Percentiles rank a stretch among this genome's conserved stretches.
These are phyloP conservation scores for Rhytidiadelphus loreus DNA, from an alignment of 225 moss, liverwort and hornwort species.

Conservation along the genomic window DNA sequence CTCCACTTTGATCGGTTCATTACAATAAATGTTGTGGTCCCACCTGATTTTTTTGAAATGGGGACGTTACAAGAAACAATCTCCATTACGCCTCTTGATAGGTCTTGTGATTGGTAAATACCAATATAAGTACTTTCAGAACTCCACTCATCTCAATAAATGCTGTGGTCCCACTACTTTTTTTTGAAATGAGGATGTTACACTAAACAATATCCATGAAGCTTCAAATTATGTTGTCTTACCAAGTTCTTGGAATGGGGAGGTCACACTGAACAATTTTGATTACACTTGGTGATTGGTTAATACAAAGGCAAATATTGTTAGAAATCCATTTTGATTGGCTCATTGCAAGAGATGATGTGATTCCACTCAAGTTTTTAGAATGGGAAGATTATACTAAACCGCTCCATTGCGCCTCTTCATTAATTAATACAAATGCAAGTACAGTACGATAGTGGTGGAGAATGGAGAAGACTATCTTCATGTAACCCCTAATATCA, in stretches of 20 bases:
- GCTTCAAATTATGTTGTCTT: neutral
- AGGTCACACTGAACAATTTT: neutral
- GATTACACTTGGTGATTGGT: accelerated
- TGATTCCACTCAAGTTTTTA: too few relatives aligned
- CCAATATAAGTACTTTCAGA: too few relatives aligned
- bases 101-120: neutral
- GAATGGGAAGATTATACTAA: accelerated
- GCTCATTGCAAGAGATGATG: neutral
- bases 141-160: neutral
- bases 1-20: too few relatives aligned
- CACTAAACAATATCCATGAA: accelerated
- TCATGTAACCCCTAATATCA: too few relatives aligned
- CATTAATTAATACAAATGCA: neutral
- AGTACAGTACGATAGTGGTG: too few relatives aligned
- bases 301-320: neutral
- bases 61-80: too few relatives aligned
- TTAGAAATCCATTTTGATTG: neutral
- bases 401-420: accelerated
- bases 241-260: accelerated
- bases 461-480: neutral
- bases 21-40: too few relatives aligned
- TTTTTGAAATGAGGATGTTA: accelerated
- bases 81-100: neutral
- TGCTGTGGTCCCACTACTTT: too few relatives aligned
- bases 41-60: neutral